Base-by-base conservation (phyloP, 768 basidiomycete genomes). In the Kwoniella newhampshirensis region DNA sequence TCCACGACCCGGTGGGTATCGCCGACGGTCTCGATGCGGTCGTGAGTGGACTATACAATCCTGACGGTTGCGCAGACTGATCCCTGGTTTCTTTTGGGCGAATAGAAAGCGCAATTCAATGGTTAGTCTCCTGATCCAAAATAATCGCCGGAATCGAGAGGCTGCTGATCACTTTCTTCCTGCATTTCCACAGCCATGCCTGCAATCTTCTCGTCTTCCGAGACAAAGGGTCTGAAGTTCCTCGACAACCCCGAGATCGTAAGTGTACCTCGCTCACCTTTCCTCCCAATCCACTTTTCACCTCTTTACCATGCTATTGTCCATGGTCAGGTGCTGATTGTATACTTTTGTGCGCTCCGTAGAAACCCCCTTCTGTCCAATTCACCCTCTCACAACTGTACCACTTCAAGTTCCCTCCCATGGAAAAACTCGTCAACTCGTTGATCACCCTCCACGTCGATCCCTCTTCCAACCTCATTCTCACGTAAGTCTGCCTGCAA, bases 341-440 rank as follows among this genome's bases (percentile, higher is more conserved):
- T 21, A 21, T 32, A 9, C 15, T 26, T 21, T 23, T 37, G 7
- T 27, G 9, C 41, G 21, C 11, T 28, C 23, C 7, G 12, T 52
- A 73, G 71, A 64, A 73, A 69, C 65, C 71, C 2, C 71, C 71
- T n/a, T 70, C 68, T 36, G 63, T 73, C 27, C 71, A 73, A 43
- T 61, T 73, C 57, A 49, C 63, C 23, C 59, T 71, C 13, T 65
- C 69, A 7, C 69, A 73, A 56, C 40, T 62, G 18, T 73, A 75
- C 53, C 60, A 66, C 27, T 54, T 73, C 57, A 71, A 71, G 39
- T 55, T 45, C 13, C 51, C 54, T 15, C 36, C 47, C 15, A 60
- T 59, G 1, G 46, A 59, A 39, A 75, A 75, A 62, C 63, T 70
- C 13, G 64, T 73, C 57, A 68, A 75, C 50, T 65, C 62, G 1